Percentiles rank a stretch among this genome's conserved stretches.
Conservation (phyloP, 1,284 basidiomycete species). For the Ustanciosporium gigantosporum region DNA sequence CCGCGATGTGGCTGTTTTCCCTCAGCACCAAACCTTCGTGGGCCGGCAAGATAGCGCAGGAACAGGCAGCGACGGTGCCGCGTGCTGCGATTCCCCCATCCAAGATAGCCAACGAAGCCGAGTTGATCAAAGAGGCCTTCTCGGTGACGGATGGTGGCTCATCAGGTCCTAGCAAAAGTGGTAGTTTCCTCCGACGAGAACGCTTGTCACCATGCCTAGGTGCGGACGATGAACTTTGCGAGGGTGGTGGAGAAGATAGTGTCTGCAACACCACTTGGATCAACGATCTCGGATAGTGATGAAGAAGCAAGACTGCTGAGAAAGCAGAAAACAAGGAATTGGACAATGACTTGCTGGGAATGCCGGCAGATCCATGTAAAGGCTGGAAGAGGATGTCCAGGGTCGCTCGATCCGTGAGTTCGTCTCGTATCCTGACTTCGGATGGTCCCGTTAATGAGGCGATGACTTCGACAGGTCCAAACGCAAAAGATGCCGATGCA, state of each 20-base stretch:
- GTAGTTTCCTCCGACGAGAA: slow-evolving; percentile 6
- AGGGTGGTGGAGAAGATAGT: slow-evolving; percentile 63
- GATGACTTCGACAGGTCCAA: slow-evolving; percentile 29
- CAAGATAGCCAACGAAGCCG: slow-evolving; percentile 62
- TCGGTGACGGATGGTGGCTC: slow-evolving; percentile 55
- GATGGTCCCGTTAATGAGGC: slow-evolving; percentile 65
- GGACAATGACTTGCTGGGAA: slow-evolving; percentile 20
- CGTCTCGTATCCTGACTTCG: slow-evolving; percentile 66
- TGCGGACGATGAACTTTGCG: background rate
- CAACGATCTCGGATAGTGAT: slow-evolving; percentile 65
- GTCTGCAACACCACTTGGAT: slow-evolving; percentile 71
- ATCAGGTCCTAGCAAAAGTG: slow-evolving; percentile 50
- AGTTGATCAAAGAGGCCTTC: slow-evolving; percentile 67
- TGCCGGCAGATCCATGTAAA: slow-evolving; percentile 62
- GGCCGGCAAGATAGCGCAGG: slow-evolving; percentile 64
- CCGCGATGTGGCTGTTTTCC: slow-evolving; percentile 24
- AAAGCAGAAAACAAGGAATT: slow-evolving; percentile 19
- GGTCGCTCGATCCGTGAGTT: slow-evolving; percentile 64
- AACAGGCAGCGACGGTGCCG: slow-evolving; percentile 63
- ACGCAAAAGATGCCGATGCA: slow-evolving; percentile 47
- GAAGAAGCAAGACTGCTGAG: slow-evolving; percentile 62
- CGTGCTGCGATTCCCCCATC: slow-evolving; percentile 63
- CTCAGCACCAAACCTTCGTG: slow-evolving; percentile 34
- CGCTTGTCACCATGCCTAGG: background rate
- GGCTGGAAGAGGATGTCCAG: slow-evolving; percentile 66